Evolutionary conservation across 1,139 yeast genomes (phyloP), one percentile per base, ranked within the genome.

Genomic region (Tardiomyces blankii): DNA sequence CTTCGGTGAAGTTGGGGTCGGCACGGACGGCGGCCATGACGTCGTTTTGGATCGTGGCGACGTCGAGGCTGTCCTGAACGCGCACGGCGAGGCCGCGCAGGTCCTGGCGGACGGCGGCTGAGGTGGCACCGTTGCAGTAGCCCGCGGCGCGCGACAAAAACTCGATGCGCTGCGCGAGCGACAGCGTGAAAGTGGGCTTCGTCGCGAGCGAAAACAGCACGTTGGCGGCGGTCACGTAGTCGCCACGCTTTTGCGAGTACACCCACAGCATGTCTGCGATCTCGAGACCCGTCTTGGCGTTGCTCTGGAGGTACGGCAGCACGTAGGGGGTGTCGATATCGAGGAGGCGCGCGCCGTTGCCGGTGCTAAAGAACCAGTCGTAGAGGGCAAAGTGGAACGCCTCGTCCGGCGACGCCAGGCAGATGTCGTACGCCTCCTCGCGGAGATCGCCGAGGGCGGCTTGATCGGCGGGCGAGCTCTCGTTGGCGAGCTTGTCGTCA

Each of bases 91-190:
- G 70, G 56, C 78, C 81, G 30, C 81, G 77, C 76, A 86, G 81
- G 53, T 78, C 77, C 57, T 83, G 94, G 54, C 93, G 75, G 56
- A 81, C 73, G 49, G 75, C 78, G 30, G 93, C 88, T 19, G 93
- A 83, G 53, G 91, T 80, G 28, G 78, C 80, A 62, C 95, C 82
- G 58, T 85, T 85, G 61, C 96, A 85, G 68, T 86, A 89, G 2
- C 96, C 96, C 61, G 83, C 84, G 1, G 96, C 97, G 54, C 97
- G 76, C 1, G 96, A 85, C 49, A 91, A 72, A 59, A 77, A 88
- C 62, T 89, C 96, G 43, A 91, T 82, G 62, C 98, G 75, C 56
- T 83, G 82, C 39, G 75, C 73, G 51, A 91, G 72, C 39, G 74
- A 67, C 46, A 91, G 70, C 13, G 75, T 74, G 62, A 88, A 88